Base-by-base conservation (phyloP, 768 basidiomycete genomes). In the Coprinopsis sp. region DNA sequence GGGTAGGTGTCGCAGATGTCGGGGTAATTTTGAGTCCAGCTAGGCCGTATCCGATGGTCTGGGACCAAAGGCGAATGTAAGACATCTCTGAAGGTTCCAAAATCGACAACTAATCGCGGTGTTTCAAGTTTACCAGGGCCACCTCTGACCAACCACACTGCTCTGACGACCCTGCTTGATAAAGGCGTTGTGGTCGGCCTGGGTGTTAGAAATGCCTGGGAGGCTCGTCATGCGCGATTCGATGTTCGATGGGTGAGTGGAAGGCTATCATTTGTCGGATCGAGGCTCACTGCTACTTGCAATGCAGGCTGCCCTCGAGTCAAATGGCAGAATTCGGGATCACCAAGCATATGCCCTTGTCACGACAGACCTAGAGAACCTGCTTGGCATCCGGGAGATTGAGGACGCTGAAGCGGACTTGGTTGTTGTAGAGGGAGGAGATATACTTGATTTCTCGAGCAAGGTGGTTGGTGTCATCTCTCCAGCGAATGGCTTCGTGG, bases 131-230 rank as follows among this genome's bases (percentile, higher is more conserved):
- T 84, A 54, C 81, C 87, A 23, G 89, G 90, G 1, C 84, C 84
- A 19, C 91, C 91, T 4, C 62, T 92, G 21, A 78, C 83, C 5
- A 76, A 77, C 46, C 70, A 77, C 51, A 78, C 78, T 12, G 73
- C 67, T 53, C 78, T 92, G 30, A 73, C 79, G 3, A 76, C 70
- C 18, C 72, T 97, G 30, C 62, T 86, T 13, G 67, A 75, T 4
- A 72, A 83, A 28, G 82, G 82, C n/a, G 86, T 95, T n/a, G 82
- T 81, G 16, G 82, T 91, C n/a, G 88, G 79, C 16, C 58, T 91
- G 40, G 87, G 84, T 14, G 70, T 82, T 27, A 64, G 69, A 29
- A 79, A 84, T 51, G 78, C 79, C 24, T 90, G 83, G 82, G 71
- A 77, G 49, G 87, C 86, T 29, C 76, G 83, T 33, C 88, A 85